Percentiles rank a stretch among this genome's conserved stretches.
Evolutionary conservation across 176 grass and related monocot genomes (phyloP).

Genomic region (Zizania latifolia): DNA sequence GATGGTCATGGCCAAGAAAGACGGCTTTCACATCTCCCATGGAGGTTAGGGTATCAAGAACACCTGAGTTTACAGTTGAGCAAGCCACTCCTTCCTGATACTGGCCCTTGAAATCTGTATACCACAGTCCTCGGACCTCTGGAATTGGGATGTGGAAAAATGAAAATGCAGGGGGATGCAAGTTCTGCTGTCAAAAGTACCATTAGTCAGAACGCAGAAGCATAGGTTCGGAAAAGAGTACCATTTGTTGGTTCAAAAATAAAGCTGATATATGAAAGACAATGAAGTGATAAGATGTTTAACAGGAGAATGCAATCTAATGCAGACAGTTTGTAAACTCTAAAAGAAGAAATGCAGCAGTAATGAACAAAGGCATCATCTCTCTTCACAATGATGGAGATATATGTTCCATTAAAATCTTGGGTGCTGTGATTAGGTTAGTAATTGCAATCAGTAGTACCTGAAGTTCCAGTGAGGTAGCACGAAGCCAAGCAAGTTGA

Average conservation of each 20-base stretch:
- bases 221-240: not conserved
- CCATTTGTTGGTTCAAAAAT: not conserved
- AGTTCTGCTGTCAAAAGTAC: slow-evolving; percentile 38
- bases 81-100: slow-evolving; percentile 85
- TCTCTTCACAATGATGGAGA: not conserved
- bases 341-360: not conserved
- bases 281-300: not conserved
- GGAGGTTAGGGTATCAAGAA: slow-evolving; percentile 45
- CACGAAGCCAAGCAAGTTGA: slow-evolving; percentile 66
- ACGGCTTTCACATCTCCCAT: slow-evolving; percentile 88
- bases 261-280: not conserved
- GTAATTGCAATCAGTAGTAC: slow-evolving; percentile 30
- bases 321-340: not conserved
- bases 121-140: slow-evolving; percentile 66
- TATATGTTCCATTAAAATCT: not conserved
- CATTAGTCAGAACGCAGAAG: not conserved
- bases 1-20: slow-evolving; percentile 85
- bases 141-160: slow-evolving; percentile 95
- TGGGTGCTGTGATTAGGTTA: not conserved
- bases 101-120: slow-evolving; percentile 57
- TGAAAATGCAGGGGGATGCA: slow-evolving; percentile 41
- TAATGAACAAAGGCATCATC: not conserved
- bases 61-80: slow-evolving; percentile 68
- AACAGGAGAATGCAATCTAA: not conserved
- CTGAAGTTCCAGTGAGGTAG: slow-evolving; percentile 54